phyloP scores from a whole-genome alignment of 352 stramenopile species.

The Peronospora farinosa region DNA sequence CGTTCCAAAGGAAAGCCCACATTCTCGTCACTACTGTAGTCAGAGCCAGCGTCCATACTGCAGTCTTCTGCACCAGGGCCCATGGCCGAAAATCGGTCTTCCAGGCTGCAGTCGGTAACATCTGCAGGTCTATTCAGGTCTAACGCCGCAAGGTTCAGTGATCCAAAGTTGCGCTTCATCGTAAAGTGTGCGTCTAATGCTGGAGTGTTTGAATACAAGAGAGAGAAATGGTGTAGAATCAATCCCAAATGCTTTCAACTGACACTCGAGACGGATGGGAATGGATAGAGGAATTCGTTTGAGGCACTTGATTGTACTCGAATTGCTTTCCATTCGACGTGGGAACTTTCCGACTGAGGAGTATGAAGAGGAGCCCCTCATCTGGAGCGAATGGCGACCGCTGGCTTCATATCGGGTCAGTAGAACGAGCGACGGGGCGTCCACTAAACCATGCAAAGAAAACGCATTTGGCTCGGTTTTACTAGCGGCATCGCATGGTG shows the following conservation, averaged over 20 bases:
- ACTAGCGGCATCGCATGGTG: constrained; percentile 11
- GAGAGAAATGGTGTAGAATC: background rate
- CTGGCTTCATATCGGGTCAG: constrained; percentile 20
- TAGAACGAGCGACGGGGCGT: constrained; percentile 17
- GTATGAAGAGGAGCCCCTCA: background rate
- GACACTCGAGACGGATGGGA: constrained; percentile 13
- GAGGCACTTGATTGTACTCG: constrained; percentile 5
- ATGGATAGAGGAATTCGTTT: constrained; percentile 6
- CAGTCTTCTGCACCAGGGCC: constrained; percentile 25
- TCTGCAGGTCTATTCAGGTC: constrained; percentile 26
- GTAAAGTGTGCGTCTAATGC: background rate
- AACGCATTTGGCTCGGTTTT: constrained; percentile 16
- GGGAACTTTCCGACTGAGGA: constrained; percentile 30
- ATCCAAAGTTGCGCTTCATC: constrained; percentile 56
- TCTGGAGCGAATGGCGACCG: constrained; percentile 15
- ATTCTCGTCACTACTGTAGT: constrained; percentile 32
- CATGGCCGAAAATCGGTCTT: constrained; percentile 25
- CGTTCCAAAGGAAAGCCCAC: constrained; percentile 36
- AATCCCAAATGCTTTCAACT: constrained; percentile 23
- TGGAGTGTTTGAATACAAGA: too few species aligned
- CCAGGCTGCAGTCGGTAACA: constrained; percentile 18
- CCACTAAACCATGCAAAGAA: constrained; percentile 18
- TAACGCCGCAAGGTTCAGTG: constrained; percentile 43
- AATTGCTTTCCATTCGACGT: constrained; percentile 31
- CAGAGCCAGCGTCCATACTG: constrained; percentile 17